Conservation (phyloP, 257 asterid genomes). For the Leonotis leonurus region DNA sequence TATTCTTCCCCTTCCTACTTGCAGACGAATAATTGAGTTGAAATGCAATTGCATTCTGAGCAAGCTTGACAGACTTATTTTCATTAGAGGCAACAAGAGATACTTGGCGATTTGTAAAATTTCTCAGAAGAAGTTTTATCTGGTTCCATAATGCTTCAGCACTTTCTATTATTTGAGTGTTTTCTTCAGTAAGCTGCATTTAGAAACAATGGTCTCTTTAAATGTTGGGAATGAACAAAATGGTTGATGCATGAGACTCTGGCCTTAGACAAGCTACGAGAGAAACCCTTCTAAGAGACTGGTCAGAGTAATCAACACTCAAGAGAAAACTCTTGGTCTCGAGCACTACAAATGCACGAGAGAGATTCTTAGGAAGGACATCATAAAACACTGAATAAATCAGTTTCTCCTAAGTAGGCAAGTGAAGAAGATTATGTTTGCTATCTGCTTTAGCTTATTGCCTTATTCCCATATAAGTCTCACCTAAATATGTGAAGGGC, state of each 20-base stretch:
- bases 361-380: neutral
- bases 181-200: slow-evolving; percentile 42
- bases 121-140: slow-evolving; percentile 30
- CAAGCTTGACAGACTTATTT: slow-evolving; percentile 36
- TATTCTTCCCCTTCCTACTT: slow-evolving; percentile 16
- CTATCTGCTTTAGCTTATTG: neutral
- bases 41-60: slow-evolving; percentile 28
- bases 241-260: neutral
- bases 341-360: neutral
- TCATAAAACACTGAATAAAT: neutral
- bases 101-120: slow-evolving; percentile 11
- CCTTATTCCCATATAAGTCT: neutral
- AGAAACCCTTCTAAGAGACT: neutral
- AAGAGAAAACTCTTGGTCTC: neutral
- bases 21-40: slow-evolving; percentile 21
- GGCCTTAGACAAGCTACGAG: neutral
- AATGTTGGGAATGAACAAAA: neutral
- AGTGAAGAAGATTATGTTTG: neutral
- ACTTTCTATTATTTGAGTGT: slow-evolving; percentile 4
- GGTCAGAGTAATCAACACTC: neutral
- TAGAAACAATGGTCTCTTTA: neutral
- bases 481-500: neutral
- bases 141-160: slow-evolving; percentile 27
- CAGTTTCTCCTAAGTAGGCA: neutral
- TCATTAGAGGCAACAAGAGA: slow-evolving; percentile 23